Evolutionary conservation across 2,329 filamentous ascomycete genomes (phyloP).

Genomic region (Trichoderma guizhouense): DNA sequence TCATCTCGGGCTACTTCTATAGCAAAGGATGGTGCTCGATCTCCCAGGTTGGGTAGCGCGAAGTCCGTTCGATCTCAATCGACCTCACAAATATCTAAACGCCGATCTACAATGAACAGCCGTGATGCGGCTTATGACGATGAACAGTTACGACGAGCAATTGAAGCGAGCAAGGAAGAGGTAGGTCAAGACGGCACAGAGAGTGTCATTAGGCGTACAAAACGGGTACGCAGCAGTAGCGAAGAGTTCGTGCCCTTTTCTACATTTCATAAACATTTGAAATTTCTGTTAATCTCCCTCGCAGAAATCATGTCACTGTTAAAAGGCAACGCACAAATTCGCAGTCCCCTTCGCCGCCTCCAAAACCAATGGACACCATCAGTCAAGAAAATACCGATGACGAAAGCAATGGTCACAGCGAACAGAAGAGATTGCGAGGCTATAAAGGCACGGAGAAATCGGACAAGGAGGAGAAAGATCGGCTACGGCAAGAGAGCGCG

Average conservation of each 20-base stretch:
- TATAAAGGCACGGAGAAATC: constrained; percentile 60
- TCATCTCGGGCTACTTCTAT: constrained; percentile 63
- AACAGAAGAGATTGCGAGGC: constrained; percentile 58
- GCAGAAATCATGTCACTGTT: constrained; percentile 65
- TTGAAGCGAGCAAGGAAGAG: constrained; percentile 92
- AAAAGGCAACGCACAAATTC: constrained; percentile 86
- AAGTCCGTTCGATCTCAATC: constrained; percentile 55
- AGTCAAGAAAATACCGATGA: constrained; percentile 69
- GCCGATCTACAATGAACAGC: constrained; percentile 96
- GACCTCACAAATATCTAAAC: constrained; percentile 63
- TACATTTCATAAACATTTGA: neutral
- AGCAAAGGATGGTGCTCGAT: constrained; percentile 59
- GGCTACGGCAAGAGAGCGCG: constrained; percentile 68
- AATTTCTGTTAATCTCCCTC: neutral
- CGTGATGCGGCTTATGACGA: constrained; percentile 93
- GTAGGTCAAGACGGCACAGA: constrained; percentile 50
- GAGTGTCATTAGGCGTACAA: constrained; percentile 62
- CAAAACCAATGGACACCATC: constrained; percentile 45
- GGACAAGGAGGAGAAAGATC: constrained; percentile 71
- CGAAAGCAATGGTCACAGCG: constrained; percentile 51
- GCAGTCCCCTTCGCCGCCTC: constrained; percentile 61
- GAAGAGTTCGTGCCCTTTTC: constrained; percentile 72
- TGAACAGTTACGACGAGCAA: constrained; percentile 80
- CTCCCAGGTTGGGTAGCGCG: constrained; percentile 50
- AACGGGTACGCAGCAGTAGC: constrained; percentile 84